Evolutionary conservation across 2,329 filamentous ascomycete genomes (phyloP).

Genomic region (Paracoccidioides lutzii): DNA sequence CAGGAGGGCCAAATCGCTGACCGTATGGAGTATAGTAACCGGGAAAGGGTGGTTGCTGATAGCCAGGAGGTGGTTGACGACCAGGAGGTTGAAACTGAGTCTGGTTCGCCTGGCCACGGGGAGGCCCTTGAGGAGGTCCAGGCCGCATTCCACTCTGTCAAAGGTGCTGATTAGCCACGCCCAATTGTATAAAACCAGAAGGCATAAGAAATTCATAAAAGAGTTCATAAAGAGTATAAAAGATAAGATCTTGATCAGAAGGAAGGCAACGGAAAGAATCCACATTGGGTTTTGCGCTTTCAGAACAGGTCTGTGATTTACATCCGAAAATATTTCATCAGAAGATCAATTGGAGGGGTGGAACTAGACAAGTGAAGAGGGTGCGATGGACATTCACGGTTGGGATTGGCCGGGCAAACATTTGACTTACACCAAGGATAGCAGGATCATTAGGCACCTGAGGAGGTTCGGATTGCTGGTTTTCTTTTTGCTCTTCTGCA

Average conservation of each 20-base stretch:
- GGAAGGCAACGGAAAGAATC: conserved; percentile 99
- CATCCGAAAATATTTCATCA: conserved; percentile 98
- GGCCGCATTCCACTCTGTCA: conserved; percentile 33
- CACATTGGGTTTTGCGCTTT: conserved; percentile 86
- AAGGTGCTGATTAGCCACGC: conserved; percentile 5
- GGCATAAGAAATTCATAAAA: background rate
- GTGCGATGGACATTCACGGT: background rate
- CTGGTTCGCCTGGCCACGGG: conserved; percentile 32
- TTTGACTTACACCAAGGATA: conserved; percentile 80
- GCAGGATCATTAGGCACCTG: conserved; percentile 87
- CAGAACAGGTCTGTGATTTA: conserved; percentile 69
- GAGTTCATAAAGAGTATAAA: background rate
- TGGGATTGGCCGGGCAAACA: conserved; percentile 4
- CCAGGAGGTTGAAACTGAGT: conserved; percentile 22
- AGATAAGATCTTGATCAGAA: conserved; percentile 56
- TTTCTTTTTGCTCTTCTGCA: conserved; percentile 62
- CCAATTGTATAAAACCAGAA: background rate
- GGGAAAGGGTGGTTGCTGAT: conserved; percentile 32
- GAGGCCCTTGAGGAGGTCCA: conserved; percentile 27
- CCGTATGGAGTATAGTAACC: conserved; percentile 35
- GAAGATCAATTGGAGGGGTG: conserved; percentile 28
- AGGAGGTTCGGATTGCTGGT: conserved; percentile 61
- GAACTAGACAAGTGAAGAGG: background rate
- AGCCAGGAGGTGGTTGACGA: conserved; percentile 26
- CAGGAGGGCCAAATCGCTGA: conserved; percentile 36